Percentiles rank a stretch among this genome's conserved stretches.
Conservation (phyloP, 2,329 filamentous ascomycete species). For the Cryphonectria radicalis region DNA sequence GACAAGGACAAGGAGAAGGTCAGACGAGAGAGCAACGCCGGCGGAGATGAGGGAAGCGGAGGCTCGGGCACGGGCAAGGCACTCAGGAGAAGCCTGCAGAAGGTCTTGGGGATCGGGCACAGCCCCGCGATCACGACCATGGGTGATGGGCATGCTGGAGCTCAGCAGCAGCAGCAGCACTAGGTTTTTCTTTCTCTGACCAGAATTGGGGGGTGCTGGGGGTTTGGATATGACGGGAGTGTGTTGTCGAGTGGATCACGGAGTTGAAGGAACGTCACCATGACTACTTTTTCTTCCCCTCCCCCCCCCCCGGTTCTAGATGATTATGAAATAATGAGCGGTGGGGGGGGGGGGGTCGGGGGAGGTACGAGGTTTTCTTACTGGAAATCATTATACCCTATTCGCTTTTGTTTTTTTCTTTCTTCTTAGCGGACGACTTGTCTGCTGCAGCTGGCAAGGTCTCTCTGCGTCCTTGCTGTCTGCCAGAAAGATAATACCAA, state of each 20-base stretch:
- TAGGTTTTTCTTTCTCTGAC: conserved; percentile 39
- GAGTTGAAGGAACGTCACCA: background rate
- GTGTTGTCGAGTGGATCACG: background rate
- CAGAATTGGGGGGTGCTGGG: conserved; percentile 51
- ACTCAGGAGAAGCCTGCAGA: conserved; percentile 51
- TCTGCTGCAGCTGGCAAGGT: background rate
- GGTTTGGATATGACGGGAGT: no score
- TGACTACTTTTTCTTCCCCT: background rate
- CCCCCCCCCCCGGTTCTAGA: no score
- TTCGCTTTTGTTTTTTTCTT: background rate
- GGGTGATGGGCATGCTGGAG: conserved; percentile 17
- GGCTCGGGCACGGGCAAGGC: conserved; percentile 40
- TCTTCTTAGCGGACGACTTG: background rate
- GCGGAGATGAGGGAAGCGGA: conserved; percentile 24
- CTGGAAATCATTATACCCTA: conserved; percentile 2
- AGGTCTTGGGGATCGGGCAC: conserved; percentile 48
- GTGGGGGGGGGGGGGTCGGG: no score
- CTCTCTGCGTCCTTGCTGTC: background rate
- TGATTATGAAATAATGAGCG: background rate
- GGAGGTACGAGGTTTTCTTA: background rate
- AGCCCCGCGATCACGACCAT: conserved; percentile 22
- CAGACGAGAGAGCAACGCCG: conserved; percentile 25
- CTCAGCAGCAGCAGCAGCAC: conserved; percentile 23
- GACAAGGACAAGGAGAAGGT: conserved; percentile 24
- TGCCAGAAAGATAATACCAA: background rate